Percentiles rank a stretch among this genome's conserved stretches.
These are phyloP conservation scores for Phytophthora boehmeriae DNA, from an alignment of 352 stramenopile species.

Conservation along the genomic window DNA sequence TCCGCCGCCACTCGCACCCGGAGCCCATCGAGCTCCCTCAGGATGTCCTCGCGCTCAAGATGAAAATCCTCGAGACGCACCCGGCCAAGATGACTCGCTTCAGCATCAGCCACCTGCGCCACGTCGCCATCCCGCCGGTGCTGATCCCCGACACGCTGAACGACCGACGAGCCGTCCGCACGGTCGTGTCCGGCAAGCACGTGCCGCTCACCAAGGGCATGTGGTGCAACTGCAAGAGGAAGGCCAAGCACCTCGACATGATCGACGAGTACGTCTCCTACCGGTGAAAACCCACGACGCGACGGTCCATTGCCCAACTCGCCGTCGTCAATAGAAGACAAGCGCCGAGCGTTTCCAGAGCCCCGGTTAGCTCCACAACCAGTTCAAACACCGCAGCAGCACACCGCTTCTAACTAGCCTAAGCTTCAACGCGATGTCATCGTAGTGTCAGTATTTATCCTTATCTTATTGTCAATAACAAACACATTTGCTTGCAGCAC, in stretches of 20 bases:
- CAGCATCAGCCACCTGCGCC: slow-evolving; percentile 56
- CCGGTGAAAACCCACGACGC: slow-evolving; percentile 22
- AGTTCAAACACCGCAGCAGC: slow-evolving; percentile 4
- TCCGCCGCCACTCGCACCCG: slow-evolving; percentile 23
- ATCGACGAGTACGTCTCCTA: slow-evolving; percentile 59
- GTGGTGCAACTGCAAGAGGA: slow-evolving; percentile 52
- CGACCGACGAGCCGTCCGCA: slow-evolving; percentile 35
- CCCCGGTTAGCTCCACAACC: slow-evolving; percentile 4
- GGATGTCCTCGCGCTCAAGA: slow-evolving; percentile 52
- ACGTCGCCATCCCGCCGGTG: slow-evolving; percentile 53
- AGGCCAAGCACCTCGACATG: slow-evolving; percentile 45
- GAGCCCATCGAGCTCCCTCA: slow-evolving; percentile 33
- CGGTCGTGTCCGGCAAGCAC: slow-evolving; percentile 48
- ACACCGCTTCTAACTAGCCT: slow-evolving; percentile 12
- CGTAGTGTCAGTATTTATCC: slow-evolving; percentile 28
- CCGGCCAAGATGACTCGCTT: slow-evolving; percentile 53
- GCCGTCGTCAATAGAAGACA: slow-evolving; percentile 8
- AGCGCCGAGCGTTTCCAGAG: slow-evolving; percentile 18
- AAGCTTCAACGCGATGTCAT: slow-evolving; percentile 22
- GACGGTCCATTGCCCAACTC: slow-evolving; percentile 5
- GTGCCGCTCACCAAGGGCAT: slow-evolving; percentile 56
- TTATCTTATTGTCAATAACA: slow-evolving; percentile 10
- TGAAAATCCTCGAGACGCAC: slow-evolving; percentile 51
- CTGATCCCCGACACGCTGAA: slow-evolving; percentile 49
- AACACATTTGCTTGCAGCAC: slow-evolving; percentile 1